These are phyloP conservation scores for Lactarius psammicola DNA, from an alignment of 768 basidiomycete genomes.

Conservation along the genomic window DNA sequence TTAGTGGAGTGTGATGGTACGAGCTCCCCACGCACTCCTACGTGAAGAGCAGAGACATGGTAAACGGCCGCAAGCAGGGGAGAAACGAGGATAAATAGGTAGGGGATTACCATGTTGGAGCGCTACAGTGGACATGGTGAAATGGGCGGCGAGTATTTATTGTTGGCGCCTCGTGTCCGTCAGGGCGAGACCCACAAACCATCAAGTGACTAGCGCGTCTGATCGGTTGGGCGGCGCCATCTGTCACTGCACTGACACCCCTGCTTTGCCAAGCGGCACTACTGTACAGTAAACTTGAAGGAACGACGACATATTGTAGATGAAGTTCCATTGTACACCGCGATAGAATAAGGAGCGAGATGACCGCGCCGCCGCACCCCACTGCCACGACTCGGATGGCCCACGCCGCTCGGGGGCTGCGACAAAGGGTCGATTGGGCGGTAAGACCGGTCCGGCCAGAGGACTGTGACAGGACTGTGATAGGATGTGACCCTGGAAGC, in stretches of 20 bases:
- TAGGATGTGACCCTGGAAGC: too few relatives aligned
- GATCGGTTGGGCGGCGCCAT: background rate
- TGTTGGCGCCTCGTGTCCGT: background rate
- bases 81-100: background rate
- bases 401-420: too few relatives aligned
- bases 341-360: background rate
- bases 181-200: background rate
- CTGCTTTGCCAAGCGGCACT: background rate
- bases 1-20: constrained; percentile 4
- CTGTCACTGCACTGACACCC: background rate
- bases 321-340: background rate
- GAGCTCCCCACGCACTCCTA: constrained; percentile 31
- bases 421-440: too few relatives aligned
- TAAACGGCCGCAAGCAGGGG: background rate
- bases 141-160: background rate
- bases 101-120: background rate
- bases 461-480: too few relatives aligned
- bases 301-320: background rate
- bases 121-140: background rate
- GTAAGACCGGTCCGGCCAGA: too few relatives aligned
- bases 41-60: constrained; percentile 3
- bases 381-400: too few relatives aligned
- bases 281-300: background rate
- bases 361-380: too few relatives aligned
- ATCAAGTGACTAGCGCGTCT: background rate